phyloP scores from a whole-genome alignment of 148 eudicot genomes.

The Heliosperma pusillum region DNA sequence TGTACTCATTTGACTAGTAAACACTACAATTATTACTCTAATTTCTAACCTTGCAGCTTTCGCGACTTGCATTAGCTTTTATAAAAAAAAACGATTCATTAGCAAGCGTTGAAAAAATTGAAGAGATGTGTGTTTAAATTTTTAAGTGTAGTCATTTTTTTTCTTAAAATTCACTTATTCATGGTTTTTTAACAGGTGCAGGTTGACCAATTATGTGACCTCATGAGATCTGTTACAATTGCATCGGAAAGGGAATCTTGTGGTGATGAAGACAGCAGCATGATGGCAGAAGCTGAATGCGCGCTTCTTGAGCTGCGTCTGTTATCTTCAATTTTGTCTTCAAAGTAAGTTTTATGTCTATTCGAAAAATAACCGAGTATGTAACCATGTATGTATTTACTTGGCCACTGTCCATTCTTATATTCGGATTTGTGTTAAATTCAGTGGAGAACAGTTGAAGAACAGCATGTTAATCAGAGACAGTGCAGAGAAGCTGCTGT shows the following conservation, averaged over 20 bases:
- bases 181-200: conserved; percentile 18
- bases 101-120: background rate
- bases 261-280: conserved; percentile 11
- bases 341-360: conserved; percentile 23
- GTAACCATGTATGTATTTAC: background rate
- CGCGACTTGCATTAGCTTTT: too few relatives aligned
- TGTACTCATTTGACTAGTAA: too few relatives aligned
- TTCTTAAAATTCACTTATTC: background rate
- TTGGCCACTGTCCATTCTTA: background rate
- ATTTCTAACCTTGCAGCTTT: too few relatives aligned
- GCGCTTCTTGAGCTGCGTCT: conserved; percentile 29
- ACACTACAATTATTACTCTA: too few relatives aligned
- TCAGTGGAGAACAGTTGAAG: conserved; percentile 26
- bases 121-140: too few relatives aligned
- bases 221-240: conserved; percentile 7
- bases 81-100: background rate
- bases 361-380: background rate
- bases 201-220: conserved; percentile 11
- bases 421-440: conserved; percentile 12
- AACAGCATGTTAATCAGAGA: conserved; percentile 25
- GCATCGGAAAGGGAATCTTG: conserved; percentile 1
- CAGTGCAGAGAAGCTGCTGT: conserved; percentile 15
- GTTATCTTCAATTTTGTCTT: conserved; percentile 23
- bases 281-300: conserved; percentile 20
- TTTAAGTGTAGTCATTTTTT: background rate